These are phyloP conservation scores for Raphanus raphanistrum DNA, from an alignment of 345 rosid genomes.

Conservation along the genomic window DNA sequence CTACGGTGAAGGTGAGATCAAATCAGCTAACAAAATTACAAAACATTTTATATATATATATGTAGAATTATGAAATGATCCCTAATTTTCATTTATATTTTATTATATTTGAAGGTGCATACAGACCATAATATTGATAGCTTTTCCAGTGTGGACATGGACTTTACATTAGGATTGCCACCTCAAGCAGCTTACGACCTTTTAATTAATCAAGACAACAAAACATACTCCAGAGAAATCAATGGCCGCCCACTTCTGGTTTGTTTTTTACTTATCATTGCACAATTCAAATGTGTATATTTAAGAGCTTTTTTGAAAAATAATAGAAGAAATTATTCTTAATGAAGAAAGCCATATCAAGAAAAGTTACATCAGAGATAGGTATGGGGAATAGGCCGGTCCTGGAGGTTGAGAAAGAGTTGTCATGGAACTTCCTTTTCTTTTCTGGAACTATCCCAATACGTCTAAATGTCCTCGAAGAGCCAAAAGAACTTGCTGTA, in stretches of 20 bases:
- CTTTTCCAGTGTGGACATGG: not conserved
- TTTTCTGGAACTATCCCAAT: slow-evolving; percentile 74
- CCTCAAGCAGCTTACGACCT: not conserved
- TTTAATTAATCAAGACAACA: not conserved
- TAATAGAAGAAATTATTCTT: not conserved
- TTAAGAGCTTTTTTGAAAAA: not conserved
- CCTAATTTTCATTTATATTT: not conserved
- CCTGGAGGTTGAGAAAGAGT: slow-evolving; percentile 71
- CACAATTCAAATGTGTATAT: not conserved
- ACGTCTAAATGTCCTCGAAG: slow-evolving; percentile 59
- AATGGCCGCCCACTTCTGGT: not conserved
- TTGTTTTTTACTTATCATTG: not conserved
- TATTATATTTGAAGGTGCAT: slow-evolving; percentile 56
- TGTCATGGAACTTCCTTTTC: slow-evolving; percentile 76
- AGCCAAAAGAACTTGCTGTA: slow-evolving; percentile 52
- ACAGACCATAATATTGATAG: not conserved
- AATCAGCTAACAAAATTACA: not conserved
- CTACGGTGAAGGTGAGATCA: slow-evolving; percentile 55
- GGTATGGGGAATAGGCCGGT: slow-evolving; percentile 42
- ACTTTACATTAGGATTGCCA: not conserved
- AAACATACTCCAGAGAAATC: not conserved
- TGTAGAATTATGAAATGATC: not conserved
- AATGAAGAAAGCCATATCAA: slow-evolving; percentile 30
- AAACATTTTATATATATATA: not conserved
- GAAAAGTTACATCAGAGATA: slow-evolving; percentile 46